Percentiles rank a stretch among this genome's conserved stretches.
These are phyloP conservation scores for Colletotrichum euphorbiae DNA, from an alignment of 2,329 filamentous ascomycete genomes.

Conservation along the genomic window DNA sequence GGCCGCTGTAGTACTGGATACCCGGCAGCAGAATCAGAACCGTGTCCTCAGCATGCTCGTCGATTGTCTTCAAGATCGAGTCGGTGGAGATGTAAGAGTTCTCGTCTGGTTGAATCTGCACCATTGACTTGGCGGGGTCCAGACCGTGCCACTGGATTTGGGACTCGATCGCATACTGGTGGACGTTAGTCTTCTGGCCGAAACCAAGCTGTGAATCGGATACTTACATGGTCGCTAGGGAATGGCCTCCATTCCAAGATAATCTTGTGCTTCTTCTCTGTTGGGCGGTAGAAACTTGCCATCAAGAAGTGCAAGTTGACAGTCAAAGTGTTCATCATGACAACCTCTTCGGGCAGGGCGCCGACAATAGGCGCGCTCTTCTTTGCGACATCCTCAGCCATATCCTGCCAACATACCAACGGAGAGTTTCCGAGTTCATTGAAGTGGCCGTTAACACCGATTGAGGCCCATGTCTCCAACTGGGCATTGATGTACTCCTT, in stretches of 20 bases:
- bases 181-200: neutral
- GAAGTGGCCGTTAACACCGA: slow-evolving; percentile 89
- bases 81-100: slow-evolving; percentile 71
- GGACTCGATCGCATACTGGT: slow-evolving; percentile 83
- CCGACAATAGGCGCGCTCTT: slow-evolving; percentile 81
- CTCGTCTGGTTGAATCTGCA: slow-evolving; percentile 76
- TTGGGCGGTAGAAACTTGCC: slow-evolving; percentile 85
- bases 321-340: slow-evolving; percentile 89
- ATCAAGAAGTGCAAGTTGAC: slow-evolving; percentile 84
- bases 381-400: slow-evolving; percentile 79
- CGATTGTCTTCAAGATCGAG: slow-evolving; percentile 74
- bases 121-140: slow-evolving; percentile 74
- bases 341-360: slow-evolving; percentile 77
- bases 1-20: slow-evolving; percentile 85
- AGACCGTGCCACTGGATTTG: slow-evolving; percentile 80
- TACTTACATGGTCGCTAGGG: slow-evolving; percentile 79
- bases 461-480: slow-evolving; percentile 84
- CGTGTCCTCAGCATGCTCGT: slow-evolving; percentile 72
- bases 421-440: slow-evolving; percentile 73
- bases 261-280: slow-evolving; percentile 75
- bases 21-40: slow-evolving; percentile 80
- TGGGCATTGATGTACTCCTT: slow-evolving; percentile 76
- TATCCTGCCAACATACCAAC: slow-evolving; percentile 79
- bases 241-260: slow-evolving; percentile 93
- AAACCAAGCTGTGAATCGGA: neutral